Conservation (phyloP, 495 filamentous ascomycete genomes). For the Penicillium maclennaniae region DNA sequence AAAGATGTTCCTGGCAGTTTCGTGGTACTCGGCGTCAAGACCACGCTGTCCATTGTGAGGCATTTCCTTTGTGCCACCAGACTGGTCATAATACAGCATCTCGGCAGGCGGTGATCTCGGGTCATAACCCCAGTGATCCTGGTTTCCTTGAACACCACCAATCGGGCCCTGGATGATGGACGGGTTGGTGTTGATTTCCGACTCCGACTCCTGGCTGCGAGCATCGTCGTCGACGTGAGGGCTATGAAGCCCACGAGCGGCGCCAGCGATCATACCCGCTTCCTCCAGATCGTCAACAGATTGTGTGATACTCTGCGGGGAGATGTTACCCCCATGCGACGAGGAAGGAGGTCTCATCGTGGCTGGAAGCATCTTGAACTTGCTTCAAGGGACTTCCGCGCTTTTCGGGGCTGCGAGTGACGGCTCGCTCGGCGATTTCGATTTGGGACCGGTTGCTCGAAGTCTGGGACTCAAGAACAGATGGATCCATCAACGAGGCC, state of each 20-base stretch:
- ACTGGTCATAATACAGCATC: constrained; percentile 39
- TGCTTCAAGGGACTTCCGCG: constrained; percentile 47
- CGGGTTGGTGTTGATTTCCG: constrained; percentile 74
- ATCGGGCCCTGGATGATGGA: constrained; percentile 70
- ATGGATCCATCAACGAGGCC: constrained; percentile 79
- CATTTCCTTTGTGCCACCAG: constrained; percentile 29
- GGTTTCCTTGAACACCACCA: constrained; percentile 46
- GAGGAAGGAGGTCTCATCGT: constrained; percentile 43
- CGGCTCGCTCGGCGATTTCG: constrained; percentile 27
- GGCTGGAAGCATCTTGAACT: constrained; percentile 36
- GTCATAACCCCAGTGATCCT: constrained; percentile 52
- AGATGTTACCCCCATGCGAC: constrained; percentile 53
- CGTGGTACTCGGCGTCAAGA: constrained; percentile 40
- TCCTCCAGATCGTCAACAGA: constrained; percentile 54
- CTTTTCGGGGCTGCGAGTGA: constrained; percentile 21
- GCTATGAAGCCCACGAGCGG: constrained; percentile 53
- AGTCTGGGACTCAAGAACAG: constrained; percentile 48
- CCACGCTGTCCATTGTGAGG: constrained; percentile 24
- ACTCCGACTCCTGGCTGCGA: constrained; percentile 44
- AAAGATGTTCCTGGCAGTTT: constrained; percentile 36
- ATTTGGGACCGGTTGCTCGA: constrained; percentile 37
- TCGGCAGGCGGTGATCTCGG: constrained; percentile 45
- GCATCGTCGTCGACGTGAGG: constrained; percentile 59
- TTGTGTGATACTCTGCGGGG: constrained; percentile 72
- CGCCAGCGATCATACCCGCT: constrained; percentile 57